Evolutionary conservation across 106 monocot species (phyloP).

Genomic region (Dendrobium officinale): DNA sequence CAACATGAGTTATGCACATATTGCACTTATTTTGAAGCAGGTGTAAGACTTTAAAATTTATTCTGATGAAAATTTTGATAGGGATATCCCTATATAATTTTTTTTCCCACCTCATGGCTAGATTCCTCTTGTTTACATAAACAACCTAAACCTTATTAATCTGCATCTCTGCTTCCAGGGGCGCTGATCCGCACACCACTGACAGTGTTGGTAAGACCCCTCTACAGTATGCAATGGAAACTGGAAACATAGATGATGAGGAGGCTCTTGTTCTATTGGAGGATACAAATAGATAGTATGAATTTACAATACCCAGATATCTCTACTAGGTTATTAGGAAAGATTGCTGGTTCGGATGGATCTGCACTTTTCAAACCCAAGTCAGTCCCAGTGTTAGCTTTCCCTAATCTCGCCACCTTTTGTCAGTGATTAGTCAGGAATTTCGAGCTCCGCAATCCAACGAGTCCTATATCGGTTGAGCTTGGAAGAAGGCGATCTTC

Average conservation of each 20-base stretch:
- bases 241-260: constrained; percentile 25
- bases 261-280: constrained; percentile 54
- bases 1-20: too few relatives aligned
- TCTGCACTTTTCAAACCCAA: background rate
- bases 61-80: too few relatives aligned
- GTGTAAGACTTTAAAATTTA: too few relatives aligned
- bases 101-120: too few relatives aligned
- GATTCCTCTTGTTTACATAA: background rate
- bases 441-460: background rate
- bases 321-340: background rate
- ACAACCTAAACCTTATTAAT: background rate
- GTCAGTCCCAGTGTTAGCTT: background rate
- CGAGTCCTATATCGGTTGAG: background rate
- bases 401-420: background rate
- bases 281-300: constrained; percentile 40
- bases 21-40: too few relatives aligned
- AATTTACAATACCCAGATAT: background rate
- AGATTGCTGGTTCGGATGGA: background rate
- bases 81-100: too few relatives aligned
- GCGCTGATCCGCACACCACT: constrained; percentile 43
- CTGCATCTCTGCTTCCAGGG: constrained; percentile 34
- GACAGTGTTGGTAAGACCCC: constrained; percentile 27
- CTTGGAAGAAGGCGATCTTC: background rate
- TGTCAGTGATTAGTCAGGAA: background rate
- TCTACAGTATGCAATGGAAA: constrained; percentile 20